A percentile compares a stretch with the other conserved stretches of the same genome.
Evolutionary conservation across 2,329 filamentous ascomycete species (phyloP).

Genomic region (Metarhizium sp.): DNA sequence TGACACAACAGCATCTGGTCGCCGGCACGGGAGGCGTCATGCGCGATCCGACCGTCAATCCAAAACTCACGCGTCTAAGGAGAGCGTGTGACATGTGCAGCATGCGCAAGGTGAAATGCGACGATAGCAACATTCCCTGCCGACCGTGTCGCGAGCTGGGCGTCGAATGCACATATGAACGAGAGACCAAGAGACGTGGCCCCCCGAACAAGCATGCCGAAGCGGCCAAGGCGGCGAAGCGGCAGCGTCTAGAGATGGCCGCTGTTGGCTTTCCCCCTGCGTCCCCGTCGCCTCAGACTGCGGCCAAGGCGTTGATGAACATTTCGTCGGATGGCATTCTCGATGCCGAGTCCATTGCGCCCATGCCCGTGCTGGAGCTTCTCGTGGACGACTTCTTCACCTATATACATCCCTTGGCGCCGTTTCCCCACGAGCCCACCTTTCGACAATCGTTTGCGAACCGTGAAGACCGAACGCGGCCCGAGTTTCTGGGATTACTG

Average conservation of each 20-base stretch:
- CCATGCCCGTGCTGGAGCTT: slow-evolving; percentile 56
- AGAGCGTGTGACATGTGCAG: slow-evolving; percentile 54
- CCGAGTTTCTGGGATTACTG: slow-evolving; percentile 59
- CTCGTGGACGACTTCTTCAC: slow-evolving; percentile 77
- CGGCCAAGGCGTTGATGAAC: slow-evolving; percentile 39
- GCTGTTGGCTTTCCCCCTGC: slow-evolving; percentile 9
- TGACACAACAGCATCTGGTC: slow-evolving; percentile 8
- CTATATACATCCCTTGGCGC: slow-evolving; percentile 67
- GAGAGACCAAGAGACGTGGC: slow-evolving; percentile 48
- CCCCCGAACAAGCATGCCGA: slow-evolving; percentile 51
- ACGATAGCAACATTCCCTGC: slow-evolving; percentile 46
- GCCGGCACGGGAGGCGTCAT: slow-evolving; percentile 12
- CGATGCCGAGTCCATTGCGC: slow-evolving; percentile 61
- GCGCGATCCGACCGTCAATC: slow-evolving; percentile 33
- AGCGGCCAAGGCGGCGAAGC: slow-evolving; percentile 44
- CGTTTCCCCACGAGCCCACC: slow-evolving; percentile 71
- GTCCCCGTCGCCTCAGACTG: slow-evolving; percentile 36
- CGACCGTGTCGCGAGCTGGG: slow-evolving; percentile 46
- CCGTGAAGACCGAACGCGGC: slow-evolving; percentile 56
- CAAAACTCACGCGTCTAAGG: slow-evolving; percentile 45
- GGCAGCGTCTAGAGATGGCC: slow-evolving; percentile 27
- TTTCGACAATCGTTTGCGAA: slow-evolving; percentile 61
- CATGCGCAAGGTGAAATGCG: slow-evolving; percentile 53
- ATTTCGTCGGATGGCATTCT: slow-evolving; percentile 32
- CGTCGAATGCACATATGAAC: slow-evolving; percentile 48